phyloP scores from a whole-genome alignment of 257 asterid genomes.

The Solanum medicagineum region DNA sequence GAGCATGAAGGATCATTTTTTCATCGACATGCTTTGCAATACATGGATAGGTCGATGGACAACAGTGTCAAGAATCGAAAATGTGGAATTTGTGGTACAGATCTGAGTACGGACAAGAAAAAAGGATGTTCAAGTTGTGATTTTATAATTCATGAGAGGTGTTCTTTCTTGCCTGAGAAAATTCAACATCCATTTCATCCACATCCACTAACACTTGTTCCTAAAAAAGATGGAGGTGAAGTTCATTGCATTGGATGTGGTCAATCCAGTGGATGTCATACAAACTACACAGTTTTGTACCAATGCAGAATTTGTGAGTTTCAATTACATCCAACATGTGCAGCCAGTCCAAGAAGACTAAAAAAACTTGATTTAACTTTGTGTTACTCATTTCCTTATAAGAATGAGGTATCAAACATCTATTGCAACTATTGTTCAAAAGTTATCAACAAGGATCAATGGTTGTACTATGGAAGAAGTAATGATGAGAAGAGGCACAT shows the following conservation, averaged over 20 bases:
- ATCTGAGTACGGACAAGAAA: background rate
- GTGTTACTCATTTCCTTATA: background rate
- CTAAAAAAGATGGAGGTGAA: background rate
- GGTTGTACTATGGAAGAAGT: background rate
- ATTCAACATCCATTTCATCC: background rate
- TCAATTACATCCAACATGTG: background rate
- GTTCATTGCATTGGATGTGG: background rate
- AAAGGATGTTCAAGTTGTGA: background rate
- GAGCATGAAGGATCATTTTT: background rate
- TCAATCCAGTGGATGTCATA: background rate
- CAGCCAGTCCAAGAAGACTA: background rate
- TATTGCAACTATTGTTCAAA: background rate
- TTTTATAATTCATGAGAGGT: background rate
- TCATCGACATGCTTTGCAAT: background rate
- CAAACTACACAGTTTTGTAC: background rate
- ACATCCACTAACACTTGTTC: background rate
- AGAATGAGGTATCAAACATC: background rate
- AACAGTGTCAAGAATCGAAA: background rate
- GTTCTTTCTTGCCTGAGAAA: background rate
- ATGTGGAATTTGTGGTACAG: background rate
- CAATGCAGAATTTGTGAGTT: background rate
- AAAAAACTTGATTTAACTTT: background rate
- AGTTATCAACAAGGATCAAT: background rate
- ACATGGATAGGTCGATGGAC: background rate
- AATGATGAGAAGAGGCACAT: background rate